Conservation (phyloP, 2,329 filamentous ascomycete species). For the Aspergillus quadricinctus region DNA sequence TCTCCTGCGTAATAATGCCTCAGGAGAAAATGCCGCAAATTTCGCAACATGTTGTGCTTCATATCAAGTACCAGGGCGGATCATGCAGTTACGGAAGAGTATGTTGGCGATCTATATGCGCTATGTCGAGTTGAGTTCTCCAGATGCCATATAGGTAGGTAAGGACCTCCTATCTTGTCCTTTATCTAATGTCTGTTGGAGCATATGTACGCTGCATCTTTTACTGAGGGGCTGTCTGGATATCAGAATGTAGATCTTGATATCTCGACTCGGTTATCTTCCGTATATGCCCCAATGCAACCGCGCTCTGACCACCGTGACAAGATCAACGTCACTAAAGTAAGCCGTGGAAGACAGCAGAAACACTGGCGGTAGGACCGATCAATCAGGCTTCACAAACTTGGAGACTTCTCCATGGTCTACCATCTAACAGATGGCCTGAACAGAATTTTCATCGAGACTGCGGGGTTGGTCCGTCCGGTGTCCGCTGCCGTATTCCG, state of each 20-base stretch:
- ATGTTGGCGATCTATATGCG: neutral
- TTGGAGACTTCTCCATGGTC: neutral
- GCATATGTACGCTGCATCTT: neutral
- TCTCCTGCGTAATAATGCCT: constrained; percentile 14
- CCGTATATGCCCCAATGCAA: neutral
- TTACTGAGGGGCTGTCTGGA: neutral
- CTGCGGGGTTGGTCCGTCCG: constrained; percentile 19
- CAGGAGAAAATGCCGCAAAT: constrained; percentile 18
- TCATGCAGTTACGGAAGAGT: neutral
- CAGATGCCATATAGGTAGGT: neutral
- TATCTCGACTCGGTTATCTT: neutral
- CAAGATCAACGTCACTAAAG: neutral
- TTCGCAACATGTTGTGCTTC: neutral
- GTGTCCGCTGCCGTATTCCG: constrained; percentile 14
- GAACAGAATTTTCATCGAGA: constrained; percentile 5
- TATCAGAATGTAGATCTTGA: neutral
- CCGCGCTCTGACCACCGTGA: neutral
- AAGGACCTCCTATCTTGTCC: neutral
- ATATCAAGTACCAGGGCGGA: neutral
- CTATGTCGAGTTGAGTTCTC: neutral
- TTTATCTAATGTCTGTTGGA: neutral
- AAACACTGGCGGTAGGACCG: neutral
- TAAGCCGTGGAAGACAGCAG: neutral
- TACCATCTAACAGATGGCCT: constrained; percentile 11
- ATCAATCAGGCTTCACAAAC: neutral